Conservation (phyloP, 768 basidiomycete species). For the Leccinum longicurvipes region DNA sequence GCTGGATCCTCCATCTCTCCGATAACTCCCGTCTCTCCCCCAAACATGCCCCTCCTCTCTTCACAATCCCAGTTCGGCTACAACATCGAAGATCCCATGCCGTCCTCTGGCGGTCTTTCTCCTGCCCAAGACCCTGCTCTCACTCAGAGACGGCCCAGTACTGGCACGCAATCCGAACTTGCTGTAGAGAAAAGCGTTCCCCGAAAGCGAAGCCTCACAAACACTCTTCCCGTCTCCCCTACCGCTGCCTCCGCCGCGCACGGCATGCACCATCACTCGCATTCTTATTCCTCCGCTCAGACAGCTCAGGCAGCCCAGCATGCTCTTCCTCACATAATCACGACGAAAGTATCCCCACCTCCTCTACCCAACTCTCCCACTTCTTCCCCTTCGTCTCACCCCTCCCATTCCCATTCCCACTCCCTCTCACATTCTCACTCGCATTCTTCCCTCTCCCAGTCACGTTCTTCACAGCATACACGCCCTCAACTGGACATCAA, state of each 20-base stretch:
- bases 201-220: slow-evolving; percentile 64
- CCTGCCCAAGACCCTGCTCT: slow-evolving; percentile 29
- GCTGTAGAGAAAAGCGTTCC: slow-evolving; percentile 51
- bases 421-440: slow-evolving; percentile 22
- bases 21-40: slow-evolving; percentile 58
- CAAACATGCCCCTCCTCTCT: slow-evolving; percentile 41
- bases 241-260: slow-evolving; percentile 8
- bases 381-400: slow-evolving; percentile 24
- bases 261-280: slow-evolving; percentile 25
- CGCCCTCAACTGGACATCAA: slow-evolving; percentile 30
- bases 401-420: slow-evolving; percentile 20
- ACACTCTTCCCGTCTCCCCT: slow-evolving; percentile 36
- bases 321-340: slow-evolving; percentile 28
- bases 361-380: slow-evolving; percentile 22
- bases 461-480: slow-evolving; percentile 16
- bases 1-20: slow-evolving; percentile 39
- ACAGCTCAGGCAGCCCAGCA: too few species aligned
- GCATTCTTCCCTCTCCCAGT: slow-evolving; percentile 21
- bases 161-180: slow-evolving; percentile 42
- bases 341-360: slow-evolving; percentile 30
- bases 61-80: slow-evolving; percentile 46
- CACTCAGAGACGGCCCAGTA: slow-evolving; percentile 36
- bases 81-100: slow-evolving; percentile 43
- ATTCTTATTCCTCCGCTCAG: slow-evolving; percentile 25
- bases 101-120: slow-evolving; percentile 25